A percentile compares a stretch with the other conserved stretches of the same genome.
Conservation (phyloP, 2,329 filamentous ascomycete genomes). For the Cercospora zeina region DNA sequence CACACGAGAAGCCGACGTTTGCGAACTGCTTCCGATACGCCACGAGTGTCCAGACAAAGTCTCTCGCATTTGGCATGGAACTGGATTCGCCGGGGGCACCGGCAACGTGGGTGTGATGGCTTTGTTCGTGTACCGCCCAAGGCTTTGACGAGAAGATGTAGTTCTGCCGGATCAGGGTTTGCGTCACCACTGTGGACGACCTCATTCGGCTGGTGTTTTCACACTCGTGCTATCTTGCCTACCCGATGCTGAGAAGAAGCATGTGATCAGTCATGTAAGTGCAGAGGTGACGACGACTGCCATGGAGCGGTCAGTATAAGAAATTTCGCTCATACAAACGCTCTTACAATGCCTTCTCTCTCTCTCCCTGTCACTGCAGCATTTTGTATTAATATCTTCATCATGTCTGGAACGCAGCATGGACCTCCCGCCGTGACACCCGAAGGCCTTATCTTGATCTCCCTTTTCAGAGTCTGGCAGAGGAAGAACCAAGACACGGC, state of each 20-base stretch:
- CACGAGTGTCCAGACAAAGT: slow-evolving; percentile 5
- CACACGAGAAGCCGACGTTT: slow-evolving; percentile 13
- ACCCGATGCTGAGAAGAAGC: slow-evolving; percentile 7
- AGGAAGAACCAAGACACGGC: slow-evolving; percentile 25
- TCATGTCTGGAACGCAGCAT: slow-evolving; percentile 21
- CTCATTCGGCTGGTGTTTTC: not conserved
- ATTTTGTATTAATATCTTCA: not conserved
- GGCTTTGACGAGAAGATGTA: slow-evolving; percentile 3
- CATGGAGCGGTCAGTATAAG: slow-evolving; percentile 6
- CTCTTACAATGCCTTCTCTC: not conserved
- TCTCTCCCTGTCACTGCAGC: not conserved
- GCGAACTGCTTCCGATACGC: slow-evolving; percentile 2
- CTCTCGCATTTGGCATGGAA: not conserved
- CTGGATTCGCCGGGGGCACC: slow-evolving; percentile 5
- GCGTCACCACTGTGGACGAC: slow-evolving; percentile 5
- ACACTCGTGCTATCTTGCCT: slow-evolving; percentile 10
- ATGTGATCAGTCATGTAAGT: slow-evolving; percentile 10
- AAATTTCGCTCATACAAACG: not conserved
- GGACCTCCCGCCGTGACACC: slow-evolving; percentile 9
- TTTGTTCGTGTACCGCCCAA: slow-evolving; percentile 1
- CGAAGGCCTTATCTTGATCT: slow-evolving; percentile 17
- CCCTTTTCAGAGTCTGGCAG: slow-evolving; percentile 25
- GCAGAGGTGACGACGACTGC: not conserved
- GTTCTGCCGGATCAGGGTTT: slow-evolving; percentile 9
- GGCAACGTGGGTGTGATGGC: not conserved